Base-by-base conservation (phyloP, 2,329 filamentous ascomycete species). In the Arachnomyces sp. region DNA sequence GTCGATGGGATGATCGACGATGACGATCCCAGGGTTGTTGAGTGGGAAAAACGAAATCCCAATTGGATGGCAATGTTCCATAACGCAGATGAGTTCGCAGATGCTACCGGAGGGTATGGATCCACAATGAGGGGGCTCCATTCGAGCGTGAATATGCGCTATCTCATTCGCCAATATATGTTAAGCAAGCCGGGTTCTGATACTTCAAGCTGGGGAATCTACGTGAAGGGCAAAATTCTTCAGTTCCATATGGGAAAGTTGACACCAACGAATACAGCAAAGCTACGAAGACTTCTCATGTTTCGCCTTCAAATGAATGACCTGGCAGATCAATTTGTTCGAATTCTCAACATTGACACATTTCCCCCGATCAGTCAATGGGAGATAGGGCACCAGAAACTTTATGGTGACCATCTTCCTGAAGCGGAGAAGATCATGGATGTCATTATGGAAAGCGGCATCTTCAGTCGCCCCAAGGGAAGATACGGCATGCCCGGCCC, bases 41-140 rank as follows among this genome's bases (percentile, higher is more conserved):
- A 34, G 15, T 34, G 32, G 32, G 32, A 34, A 16, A 34, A 34
- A 15, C 32, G 32, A 34, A n/a, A 34, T 8, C 32, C 32, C 2
- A 15, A 34, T n/a, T n/a, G 1, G 15, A 4, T 6, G 32, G 14
- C 11, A n/a, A 1, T n/a, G 11, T 34, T n/a, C 15, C n/a, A n/a
- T n/a, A n/a, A n/a, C n/a, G n/a, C n/a, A n/a, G n/a, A n/a, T n/a
- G n/a, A n/a, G n/a, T 34, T n/a, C 1, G 12, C 32, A 3, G 32
- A 6, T n/a, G 15, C 32, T 4, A 34, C 32, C 3, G 32, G 32
- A 2, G 32, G 32, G 1, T 34, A 34, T 15, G 32, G 32, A 7
- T 12, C 32, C 32, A 34, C 32, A 9, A n/a, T n/a, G 15, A 34
- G 32, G 14, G 32, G 32, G 3, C 15, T 34, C 11, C 11, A n/a